phyloP scores from a whole-genome alignment of 164 flowering plant species.

The Santalum album region DNA sequence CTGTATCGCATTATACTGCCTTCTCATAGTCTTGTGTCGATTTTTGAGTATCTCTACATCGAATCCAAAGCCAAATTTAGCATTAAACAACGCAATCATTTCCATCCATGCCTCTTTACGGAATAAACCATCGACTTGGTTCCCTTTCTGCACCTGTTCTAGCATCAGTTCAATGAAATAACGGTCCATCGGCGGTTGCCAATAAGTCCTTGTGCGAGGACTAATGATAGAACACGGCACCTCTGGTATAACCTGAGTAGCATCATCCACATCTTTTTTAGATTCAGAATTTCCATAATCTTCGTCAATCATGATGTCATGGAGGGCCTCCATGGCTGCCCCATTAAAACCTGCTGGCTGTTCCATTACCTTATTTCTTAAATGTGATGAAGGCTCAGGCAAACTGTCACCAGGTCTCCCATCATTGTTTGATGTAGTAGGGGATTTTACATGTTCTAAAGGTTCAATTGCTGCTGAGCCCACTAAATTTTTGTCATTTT shows the following conservation, averaged over 20 bases:
- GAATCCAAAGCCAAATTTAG: conserved; percentile 38
- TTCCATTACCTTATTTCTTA: conserved; percentile 5
- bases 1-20: conserved; percentile 44
- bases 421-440: conserved; percentile 5
- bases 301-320: conserved; percentile 27
- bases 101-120: conserved; percentile 48
- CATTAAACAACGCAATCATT: conserved; percentile 42
- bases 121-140: conserved; percentile 41
- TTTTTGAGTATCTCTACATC: conserved; percentile 40
- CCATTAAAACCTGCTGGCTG: conserved; percentile 3
- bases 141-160: conserved; percentile 47
- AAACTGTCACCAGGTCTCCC: conserved; percentile 11
- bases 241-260: conserved; percentile 5
- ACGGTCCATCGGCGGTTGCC: conserved; percentile 62
- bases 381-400: conserved; percentile 7
- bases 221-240: background rate
- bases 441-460: conserved; percentile 7
- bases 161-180: conserved; percentile 56
- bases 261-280: conserved; percentile 11
- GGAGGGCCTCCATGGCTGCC: conserved; percentile 12
- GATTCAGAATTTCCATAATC: conserved; percentile 14
- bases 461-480: conserved; percentile 1
- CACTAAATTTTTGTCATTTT: background rate
- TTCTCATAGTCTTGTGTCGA: conserved; percentile 49
- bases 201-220: conserved; percentile 41